Percentiles rank a stretch among this genome's conserved stretches.
phyloP scores from a whole-genome alignment of 2,329 filamentous ascomycete species.

The Penicillium sp. region DNA sequence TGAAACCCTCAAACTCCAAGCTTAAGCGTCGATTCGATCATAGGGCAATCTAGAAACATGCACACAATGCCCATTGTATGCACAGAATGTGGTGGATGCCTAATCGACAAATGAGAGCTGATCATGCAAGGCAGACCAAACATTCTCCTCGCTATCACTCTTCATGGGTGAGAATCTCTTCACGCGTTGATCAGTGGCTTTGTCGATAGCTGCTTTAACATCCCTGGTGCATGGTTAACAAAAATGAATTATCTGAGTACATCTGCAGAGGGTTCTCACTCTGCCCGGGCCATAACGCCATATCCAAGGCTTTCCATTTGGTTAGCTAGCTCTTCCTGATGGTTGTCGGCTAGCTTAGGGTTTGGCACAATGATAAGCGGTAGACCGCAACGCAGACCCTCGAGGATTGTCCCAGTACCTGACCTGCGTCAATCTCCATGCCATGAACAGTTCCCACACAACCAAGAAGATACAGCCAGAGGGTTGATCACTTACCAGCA shows the following conservation, averaged over 20 bases:
- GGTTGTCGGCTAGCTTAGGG: conserved; percentile 76
- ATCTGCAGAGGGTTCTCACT: conserved; percentile 49
- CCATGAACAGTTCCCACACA: conserved; percentile 9
- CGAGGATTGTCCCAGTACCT: conserved; percentile 90
- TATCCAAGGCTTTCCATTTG: conserved; percentile 74
- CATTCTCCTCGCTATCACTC: not conserved
- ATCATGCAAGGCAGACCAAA: not conserved
- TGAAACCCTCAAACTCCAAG: not conserved
- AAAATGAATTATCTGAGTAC: not conserved
- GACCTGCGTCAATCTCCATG: conserved; percentile 5
- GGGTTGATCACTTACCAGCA: conserved; percentile 61
- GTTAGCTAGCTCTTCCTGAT: conserved; percentile 82
- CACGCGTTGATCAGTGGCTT: not conserved
- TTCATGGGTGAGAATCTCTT: not conserved
- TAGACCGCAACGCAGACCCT: conserved; percentile 70
- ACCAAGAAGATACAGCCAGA: not conserved
- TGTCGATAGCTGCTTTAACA: not conserved
- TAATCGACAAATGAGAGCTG: conserved; percentile 6
- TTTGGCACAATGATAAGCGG: conserved; percentile 92
- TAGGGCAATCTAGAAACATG: not conserved
- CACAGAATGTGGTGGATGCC: not conserved
- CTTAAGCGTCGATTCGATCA: not conserved
- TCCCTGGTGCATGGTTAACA: not conserved
- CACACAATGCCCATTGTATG: not conserved
- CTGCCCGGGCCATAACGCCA: conserved; percentile 67